Evolutionary conservation across 352 stramenopile genomes (phyloP), one percentile per base, ranked within the genome.

Genomic region (Globisporangium rhizosaccharum): DNA sequence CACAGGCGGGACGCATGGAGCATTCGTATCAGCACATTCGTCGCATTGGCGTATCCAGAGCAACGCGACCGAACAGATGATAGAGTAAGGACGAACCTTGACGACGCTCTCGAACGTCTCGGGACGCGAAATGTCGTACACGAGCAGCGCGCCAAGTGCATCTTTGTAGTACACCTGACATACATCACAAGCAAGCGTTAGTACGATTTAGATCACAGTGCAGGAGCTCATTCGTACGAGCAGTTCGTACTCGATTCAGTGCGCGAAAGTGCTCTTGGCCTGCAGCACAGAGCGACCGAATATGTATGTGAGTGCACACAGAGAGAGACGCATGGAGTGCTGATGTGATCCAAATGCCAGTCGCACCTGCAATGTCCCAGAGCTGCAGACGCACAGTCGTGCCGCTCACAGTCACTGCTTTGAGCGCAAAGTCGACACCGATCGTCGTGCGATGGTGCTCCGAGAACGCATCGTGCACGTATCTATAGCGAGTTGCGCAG

Each of bases 211-310:
- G 3, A 25, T 47, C 17, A 61, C 18, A 25, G 33, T 30, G 17
- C 18, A 30, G 15, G 42, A 23, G 41, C 7, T 50, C 36, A 17
- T 30, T 2, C 15, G 52, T 7, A 39, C 49, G 41, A 8, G 41
- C 41, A 53, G n/a, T 9, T 60, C 69, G 3, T 51, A 91, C 87
- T 44, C 88, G 74, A 65, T 96, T 96, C 9, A 98, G 78, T n/a
- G 85, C 82, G n/a, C 90, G 84, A 57, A 97, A 98, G 52, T 97
- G 88, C 58, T 98, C 93, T 70, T 98, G 91, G 9, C 93, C 83
- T 66, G 5, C 14, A 49, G 14, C n/a, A 39, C 44, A 33, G 3
- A 10, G 20, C n/a, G 36, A 14, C 9, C 51, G 47, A 15, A 3
- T n/a, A n/a, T 11, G 18, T 12, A 0, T 2, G 26, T 25, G 23